Evolutionary conservation across 306 rosid species (phyloP), one percentile per base, ranked within the genome.

Genomic region (Cicer judaicum): DNA sequence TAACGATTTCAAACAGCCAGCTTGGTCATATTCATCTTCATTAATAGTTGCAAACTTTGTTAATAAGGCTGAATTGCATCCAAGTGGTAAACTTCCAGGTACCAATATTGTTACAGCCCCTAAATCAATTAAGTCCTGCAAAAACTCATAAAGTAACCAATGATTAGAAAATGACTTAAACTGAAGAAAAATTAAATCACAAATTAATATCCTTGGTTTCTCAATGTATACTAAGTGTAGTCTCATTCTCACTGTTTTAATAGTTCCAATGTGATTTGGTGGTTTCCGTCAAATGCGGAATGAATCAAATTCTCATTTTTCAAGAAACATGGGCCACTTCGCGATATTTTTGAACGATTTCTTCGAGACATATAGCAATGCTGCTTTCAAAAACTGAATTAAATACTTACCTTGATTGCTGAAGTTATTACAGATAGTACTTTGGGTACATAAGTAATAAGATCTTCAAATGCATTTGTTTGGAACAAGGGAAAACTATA

Each of bases 41-140:
- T 77, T 65, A 5, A 0, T 10, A 18, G 83, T 78, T 2, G 56
- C 78, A 57, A 60, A 82, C 15, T 0, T 0, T 29, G 87, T 77
- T 36, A 88, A 80, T 53, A 66, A 81, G 8, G 64, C 38, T 4
- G 88, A 7, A 66, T 56, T 70, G 77, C 92, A 88, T 64, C 92
- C 92, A 46, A 85, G 85, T 67, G 92, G 92, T 39, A 83, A 77
- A 72, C 4, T 88, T 65, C 92, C 89, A 7, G 92, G 92, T 62
- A 84, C 86, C 71, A 88, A 12, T 14, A 88, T 21, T 5, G 80
- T 83, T 34, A 80, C 68, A n/a, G 85, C 92, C 66, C 88, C 88
- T 69, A 81, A 14, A 39, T 84, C 74, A 76, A 88, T 81, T 82
- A 88, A 78, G 46, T 85, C 84, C 89, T 88, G 72, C 76, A 73